Evolutionary conservation across 257 asterid species (phyloP).

Genomic region (Thymus quinquecostatus): DNA sequence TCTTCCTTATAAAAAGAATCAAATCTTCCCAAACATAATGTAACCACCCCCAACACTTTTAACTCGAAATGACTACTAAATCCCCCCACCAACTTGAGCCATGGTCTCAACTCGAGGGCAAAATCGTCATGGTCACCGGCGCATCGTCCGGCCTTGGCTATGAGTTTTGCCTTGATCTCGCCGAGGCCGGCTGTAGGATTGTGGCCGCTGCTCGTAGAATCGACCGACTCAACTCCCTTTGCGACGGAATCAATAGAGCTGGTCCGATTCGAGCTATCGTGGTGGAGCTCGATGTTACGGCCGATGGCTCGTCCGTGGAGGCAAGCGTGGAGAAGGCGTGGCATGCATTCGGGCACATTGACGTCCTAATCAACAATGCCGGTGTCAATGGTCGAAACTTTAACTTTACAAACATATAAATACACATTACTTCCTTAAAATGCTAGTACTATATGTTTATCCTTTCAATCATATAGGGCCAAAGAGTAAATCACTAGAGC

Average conservation of each 20-base stretch:
- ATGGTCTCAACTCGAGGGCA: no score
- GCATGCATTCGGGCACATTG: conserved; percentile 34
- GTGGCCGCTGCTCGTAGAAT: conserved; percentile 26
- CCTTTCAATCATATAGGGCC: not conserved
- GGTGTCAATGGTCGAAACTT: conserved; percentile 4
- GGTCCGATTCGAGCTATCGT: conserved; percentile 13
- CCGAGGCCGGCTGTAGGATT: conserved; percentile 25
- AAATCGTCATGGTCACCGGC: no score
- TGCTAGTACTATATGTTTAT: not conserved
- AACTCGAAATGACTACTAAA: no score
- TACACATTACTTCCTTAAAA: no score
- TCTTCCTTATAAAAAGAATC: no score
- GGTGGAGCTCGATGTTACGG: conserved; percentile 30
- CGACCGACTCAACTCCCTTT: conserved; percentile 17
- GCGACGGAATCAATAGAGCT: conserved; percentile 23
- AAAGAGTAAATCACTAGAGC: not conserved
- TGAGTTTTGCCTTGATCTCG: conserved; percentile 25
- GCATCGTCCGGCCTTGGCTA: conserved; percentile 27
- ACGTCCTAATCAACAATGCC: conserved; percentile 29
- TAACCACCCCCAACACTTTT: no score
- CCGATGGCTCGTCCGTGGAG: not conserved
- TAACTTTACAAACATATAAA: no score
- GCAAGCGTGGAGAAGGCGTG: conserved; percentile 17
- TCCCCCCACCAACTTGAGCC: no score
- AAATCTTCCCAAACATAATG: no score